These are phyloP conservation scores for Vitis hybrid DNA, from an alignment of 177 flowering plant genomes.

Conservation along the genomic window DNA sequence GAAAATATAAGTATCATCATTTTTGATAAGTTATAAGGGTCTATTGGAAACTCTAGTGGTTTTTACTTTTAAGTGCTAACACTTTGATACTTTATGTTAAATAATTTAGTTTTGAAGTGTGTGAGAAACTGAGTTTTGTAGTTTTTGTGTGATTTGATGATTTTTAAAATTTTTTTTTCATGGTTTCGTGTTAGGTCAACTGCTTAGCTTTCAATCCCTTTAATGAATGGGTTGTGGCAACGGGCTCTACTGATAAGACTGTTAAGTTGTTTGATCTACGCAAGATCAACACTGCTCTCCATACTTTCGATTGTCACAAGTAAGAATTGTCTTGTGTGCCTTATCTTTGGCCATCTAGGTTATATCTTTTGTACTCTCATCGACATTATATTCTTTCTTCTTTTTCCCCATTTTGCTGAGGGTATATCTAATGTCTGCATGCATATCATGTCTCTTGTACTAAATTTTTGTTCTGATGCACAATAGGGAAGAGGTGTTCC, in stretches of 20 bases:
- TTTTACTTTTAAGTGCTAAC: too few relatives aligned
- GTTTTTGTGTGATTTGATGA: constrained; percentile 2
- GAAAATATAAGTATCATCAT: too few relatives aligned
- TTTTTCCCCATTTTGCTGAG: too few relatives aligned
- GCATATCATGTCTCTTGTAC: neutral
- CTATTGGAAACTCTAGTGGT: too few relatives aligned
- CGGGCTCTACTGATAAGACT: constrained; percentile 96
- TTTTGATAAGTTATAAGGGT: too few relatives aligned
- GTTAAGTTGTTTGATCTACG: constrained; percentile 95
- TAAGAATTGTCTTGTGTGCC: constrained; percentile 31
- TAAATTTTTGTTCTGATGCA: neutral
- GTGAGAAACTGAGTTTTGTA: neutral
- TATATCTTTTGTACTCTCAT: neutral
- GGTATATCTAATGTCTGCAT: neutral
- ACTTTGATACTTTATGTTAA: too few relatives aligned
- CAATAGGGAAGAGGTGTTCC: constrained; percentile 93
- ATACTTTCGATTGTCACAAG: constrained; percentile 93
- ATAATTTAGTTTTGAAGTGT: too few relatives aligned
- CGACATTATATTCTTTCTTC: neutral
- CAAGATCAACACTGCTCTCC: constrained; percentile 71
- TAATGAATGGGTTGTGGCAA: constrained; percentile 95
- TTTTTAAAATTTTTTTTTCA: neutral
- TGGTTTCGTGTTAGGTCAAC: constrained; percentile 60
- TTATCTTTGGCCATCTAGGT: constrained; percentile 2
- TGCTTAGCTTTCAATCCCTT: constrained; percentile 98